phyloP scores from a whole-genome alignment of 164 flowering plant genomes.

The Cinnamomum micranthum region DNA sequence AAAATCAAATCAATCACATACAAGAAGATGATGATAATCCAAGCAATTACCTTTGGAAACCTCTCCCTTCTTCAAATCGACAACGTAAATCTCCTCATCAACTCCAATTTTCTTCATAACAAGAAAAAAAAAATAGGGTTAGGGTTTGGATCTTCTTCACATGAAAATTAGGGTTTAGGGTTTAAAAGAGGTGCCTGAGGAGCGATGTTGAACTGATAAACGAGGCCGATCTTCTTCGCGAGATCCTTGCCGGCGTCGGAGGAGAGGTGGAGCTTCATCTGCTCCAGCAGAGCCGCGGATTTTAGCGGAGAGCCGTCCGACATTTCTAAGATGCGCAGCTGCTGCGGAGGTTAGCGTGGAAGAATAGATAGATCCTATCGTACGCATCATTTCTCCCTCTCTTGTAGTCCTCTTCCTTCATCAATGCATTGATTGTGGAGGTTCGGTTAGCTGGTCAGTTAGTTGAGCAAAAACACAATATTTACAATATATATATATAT shows the following conservation, averaged over 20 bases:
- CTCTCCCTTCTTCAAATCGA: constrained; percentile 95
- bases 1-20: not conserved
- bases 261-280: constrained; percentile 72
- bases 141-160: not conserved
- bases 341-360: not conserved
- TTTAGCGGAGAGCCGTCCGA: constrained; percentile 38
- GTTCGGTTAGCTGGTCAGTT: no score
- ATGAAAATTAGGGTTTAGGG: not conserved
- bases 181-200: constrained; percentile 58
- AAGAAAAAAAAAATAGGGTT: constrained; percentile 5
- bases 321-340: constrained; percentile 4
- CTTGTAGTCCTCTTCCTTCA: no score
- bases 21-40: not conserved
- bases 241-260: constrained; percentile 77
- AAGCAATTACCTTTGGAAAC: constrained; percentile 66
- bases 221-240: constrained; percentile 71
- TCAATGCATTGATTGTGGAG: no score
- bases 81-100: constrained; percentile 59
- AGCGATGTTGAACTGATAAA: constrained; percentile 79
- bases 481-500: no score
- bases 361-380: no score
- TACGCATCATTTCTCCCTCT: no score
- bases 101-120: constrained; percentile 71
- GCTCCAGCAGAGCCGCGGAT: constrained; percentile 70
- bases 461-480: no score